phyloP scores from a whole-genome alignment of 2,329 filamentous ascomycete genomes.

The Curvularia eragrostidis region DNA sequence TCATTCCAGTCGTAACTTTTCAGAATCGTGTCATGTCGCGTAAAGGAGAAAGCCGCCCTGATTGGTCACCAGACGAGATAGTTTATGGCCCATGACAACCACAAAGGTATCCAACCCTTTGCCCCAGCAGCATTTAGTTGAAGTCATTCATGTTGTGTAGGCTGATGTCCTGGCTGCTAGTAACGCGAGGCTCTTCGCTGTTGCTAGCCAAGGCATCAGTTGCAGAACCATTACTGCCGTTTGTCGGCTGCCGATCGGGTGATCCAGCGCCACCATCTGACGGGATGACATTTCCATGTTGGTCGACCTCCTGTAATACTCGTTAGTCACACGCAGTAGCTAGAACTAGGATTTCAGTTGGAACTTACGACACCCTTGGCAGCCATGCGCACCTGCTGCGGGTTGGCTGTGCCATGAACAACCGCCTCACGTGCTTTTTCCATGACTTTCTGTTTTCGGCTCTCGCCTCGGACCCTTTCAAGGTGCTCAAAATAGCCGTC shows the following conservation, averaged over 20 bases:
- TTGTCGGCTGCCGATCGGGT: constrained; percentile 35
- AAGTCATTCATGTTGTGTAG: constrained; percentile 63
- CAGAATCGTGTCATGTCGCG: constrained; percentile 5
- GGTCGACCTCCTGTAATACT: constrained; percentile 56
- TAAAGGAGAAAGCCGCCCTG: constrained; percentile 1
- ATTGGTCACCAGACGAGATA: not conserved
- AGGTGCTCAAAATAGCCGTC: constrained; percentile 84
- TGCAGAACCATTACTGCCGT: constrained; percentile 24
- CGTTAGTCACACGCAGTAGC: constrained; percentile 15
- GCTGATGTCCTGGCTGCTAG: constrained; percentile 64
- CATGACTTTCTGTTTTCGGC: constrained; percentile 69
- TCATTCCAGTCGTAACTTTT: constrained; percentile 14
- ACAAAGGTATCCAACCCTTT: not conserved
- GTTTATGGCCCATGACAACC: not conserved
- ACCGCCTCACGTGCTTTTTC: constrained; percentile 70
- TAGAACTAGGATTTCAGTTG: not conserved
- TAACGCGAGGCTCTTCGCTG: constrained; percentile 45
- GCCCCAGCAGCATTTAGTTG: constrained; percentile 17
- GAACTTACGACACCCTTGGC: constrained; percentile 62
- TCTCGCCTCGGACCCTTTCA: constrained; percentile 73
- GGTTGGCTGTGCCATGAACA: constrained; percentile 66
- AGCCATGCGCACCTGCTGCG: constrained; percentile 67
- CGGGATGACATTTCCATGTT: constrained; percentile 64
- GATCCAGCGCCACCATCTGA: constrained; percentile 42
- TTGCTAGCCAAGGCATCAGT: constrained; percentile 25